Evolutionary conservation across 2,329 filamentous ascomycete genomes (phyloP).

Genomic region (Chaetomiaceae sp.): DNA sequence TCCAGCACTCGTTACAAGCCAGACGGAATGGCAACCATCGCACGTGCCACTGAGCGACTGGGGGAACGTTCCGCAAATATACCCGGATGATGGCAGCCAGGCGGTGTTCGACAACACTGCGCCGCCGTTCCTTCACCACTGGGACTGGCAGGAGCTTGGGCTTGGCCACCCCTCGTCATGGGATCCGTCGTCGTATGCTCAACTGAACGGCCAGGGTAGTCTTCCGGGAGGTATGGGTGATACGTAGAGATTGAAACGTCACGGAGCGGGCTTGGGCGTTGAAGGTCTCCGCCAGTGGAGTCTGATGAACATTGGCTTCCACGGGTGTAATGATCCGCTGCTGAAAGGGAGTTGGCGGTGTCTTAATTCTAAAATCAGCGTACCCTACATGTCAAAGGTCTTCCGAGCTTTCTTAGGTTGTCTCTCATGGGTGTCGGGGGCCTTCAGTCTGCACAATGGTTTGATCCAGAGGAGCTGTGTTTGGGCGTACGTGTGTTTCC

Average conservation of each 20-base stretch:
- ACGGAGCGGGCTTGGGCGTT: background rate
- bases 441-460: no score
- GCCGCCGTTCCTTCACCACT: slow-evolving; percentile 17
- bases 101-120: slow-evolving; percentile 6
- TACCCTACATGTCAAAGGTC: no score
- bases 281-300: no score
- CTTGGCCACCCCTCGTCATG: slow-evolving; percentile 19
- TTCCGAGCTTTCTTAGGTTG: no score
- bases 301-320: no score
- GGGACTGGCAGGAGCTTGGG: slow-evolving; percentile 19
- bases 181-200: background rate
- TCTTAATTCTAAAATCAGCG: no score
- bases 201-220: slow-evolving; percentile 3
- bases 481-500: no score
- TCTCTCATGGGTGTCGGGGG: no score
- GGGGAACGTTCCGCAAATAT: slow-evolving; percentile 1
- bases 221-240: background rate
- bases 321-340: no score
- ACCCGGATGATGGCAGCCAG: slow-evolving; percentile 5
- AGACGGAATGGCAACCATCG: slow-evolving; percentile 16
- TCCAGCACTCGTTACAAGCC: slow-evolving; percentile 1
- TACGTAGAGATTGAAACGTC: background rate
- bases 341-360: no score
- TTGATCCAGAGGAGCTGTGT: no score
- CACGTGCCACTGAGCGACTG: background rate